Evolutionary conservation across 2,329 filamentous ascomycete genomes (phyloP).

Genomic region (Nothomitra cinnamomea): DNA sequence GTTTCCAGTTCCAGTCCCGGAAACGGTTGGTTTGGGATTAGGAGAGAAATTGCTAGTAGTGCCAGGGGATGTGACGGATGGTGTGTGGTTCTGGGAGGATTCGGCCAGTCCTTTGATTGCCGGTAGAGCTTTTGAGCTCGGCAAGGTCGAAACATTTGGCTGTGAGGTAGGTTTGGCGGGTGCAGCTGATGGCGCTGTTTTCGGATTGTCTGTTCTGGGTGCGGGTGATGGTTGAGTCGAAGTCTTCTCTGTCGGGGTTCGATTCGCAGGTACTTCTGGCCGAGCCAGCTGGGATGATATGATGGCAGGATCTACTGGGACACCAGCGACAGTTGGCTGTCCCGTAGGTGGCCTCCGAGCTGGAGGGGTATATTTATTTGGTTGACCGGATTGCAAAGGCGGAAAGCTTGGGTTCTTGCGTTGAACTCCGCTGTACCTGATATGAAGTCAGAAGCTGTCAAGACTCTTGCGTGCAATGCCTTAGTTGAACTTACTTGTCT

Average conservation of each 20-base stretch:
- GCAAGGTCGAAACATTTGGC: conserved; percentile 12
- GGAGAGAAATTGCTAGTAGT: conserved; percentile 16
- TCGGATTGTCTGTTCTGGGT: conserved; percentile 11
- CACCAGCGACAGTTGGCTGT: conserved; percentile 56
- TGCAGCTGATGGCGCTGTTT: conserved; percentile 10
- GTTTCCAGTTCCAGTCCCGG: conserved; percentile 36
- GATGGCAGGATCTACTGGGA: conserved; percentile 72
- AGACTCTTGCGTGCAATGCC: conserved; percentile 3
- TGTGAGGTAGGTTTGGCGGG: not conserved
- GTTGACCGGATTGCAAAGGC: conserved; percentile 40
- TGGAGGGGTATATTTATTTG: conserved; percentile 77
- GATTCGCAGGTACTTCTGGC: not conserved
- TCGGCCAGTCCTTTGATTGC: conserved; percentile 10
- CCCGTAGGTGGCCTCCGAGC: conserved; percentile 65
- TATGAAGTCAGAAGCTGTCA: conserved; percentile 10
- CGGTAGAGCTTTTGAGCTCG: conserved; percentile 12
- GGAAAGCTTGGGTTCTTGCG: conserved; percentile 43
- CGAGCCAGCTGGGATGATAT: conserved; percentile 59
- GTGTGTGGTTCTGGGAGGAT: conserved; percentile 10
- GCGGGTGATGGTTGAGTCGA: conserved; percentile 7
- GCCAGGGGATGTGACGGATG: conserved; percentile 11
- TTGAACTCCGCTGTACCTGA: conserved; percentile 78
- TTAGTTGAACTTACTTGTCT: conserved; percentile 49
- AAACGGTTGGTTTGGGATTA: conserved; percentile 17
- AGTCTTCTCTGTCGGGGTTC: not conserved